Percentiles rank a stretch among this genome's conserved stretches.
Conservation (phyloP, 495 filamentous ascomycete species). For the Penicillium salamii region DNA sequence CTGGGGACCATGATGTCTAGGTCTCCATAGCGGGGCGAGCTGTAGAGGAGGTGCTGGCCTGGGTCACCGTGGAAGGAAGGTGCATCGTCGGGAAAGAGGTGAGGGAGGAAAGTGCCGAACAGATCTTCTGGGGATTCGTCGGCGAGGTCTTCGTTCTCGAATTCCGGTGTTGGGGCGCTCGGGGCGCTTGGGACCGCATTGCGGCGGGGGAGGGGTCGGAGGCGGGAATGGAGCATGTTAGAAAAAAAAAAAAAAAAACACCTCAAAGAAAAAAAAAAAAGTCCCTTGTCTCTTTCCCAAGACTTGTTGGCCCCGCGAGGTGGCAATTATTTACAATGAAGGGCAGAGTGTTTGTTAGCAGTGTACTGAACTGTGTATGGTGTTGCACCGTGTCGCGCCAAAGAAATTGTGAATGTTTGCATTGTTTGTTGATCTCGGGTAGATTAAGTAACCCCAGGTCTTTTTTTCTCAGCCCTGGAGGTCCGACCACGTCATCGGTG, state of each 20-base stretch:
- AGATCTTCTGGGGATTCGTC: constrained; percentile 58
- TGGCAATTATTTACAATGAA: no score
- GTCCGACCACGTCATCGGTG: constrained; percentile 6
- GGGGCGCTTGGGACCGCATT: constrained; percentile 4
- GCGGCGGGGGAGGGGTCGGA: constrained; percentile 32
- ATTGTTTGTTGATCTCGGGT: constrained; percentile 1
- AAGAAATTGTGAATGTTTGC: background rate
- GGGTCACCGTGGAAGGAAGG: constrained; percentile 73
- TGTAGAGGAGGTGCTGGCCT: constrained; percentile 63
- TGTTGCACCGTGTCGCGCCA: no score
- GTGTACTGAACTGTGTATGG: no score
- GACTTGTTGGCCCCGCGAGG: no score
- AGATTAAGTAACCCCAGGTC: background rate
- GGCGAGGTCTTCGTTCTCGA: constrained; percentile 7
- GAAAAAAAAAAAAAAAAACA: no score
- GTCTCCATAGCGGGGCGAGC: constrained; percentile 55
- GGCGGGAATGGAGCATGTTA: constrained; percentile 34
- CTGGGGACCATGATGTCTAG: constrained; percentile 45
- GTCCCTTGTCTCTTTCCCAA: no score
- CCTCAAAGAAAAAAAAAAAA: no score
- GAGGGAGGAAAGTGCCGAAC: constrained; percentile 57
- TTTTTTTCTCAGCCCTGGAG: constrained; percentile 1
- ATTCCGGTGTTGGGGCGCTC: constrained; percentile 15
- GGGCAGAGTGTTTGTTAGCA: no score
- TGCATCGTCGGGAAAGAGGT: constrained; percentile 75